phyloP scores from a whole-genome alignment of 2,329 filamentous ascomycete species.

The Botrytis byssoidea region DNA sequence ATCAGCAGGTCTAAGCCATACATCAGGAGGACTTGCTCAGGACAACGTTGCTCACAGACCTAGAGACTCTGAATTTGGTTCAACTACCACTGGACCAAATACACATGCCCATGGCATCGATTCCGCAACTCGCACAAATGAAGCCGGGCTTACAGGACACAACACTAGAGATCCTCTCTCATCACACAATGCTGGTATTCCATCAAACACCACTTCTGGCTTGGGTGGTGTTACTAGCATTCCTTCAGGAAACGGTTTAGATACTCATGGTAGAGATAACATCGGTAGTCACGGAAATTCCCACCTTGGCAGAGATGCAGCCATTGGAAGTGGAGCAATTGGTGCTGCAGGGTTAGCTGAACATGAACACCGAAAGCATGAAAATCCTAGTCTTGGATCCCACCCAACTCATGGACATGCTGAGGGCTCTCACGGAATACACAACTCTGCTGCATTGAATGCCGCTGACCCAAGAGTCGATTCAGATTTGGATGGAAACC shows the following conservation, averaged over 20 bases:
- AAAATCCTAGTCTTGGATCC: conserved; percentile 2
- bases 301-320: conserved; percentile 8
- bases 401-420: not conserved
- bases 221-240: not conserved
- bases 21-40: conserved; percentile 11
- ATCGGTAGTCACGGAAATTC: not conserved
- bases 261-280: conserved; percentile 13
- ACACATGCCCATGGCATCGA: conserved; percentile 11
- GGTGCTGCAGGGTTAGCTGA: conserved; percentile 13
- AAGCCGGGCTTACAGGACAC: conserved; percentile 3
- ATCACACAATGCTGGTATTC: not conserved
- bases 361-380: conserved; percentile 15
- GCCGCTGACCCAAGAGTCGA: conserved; percentile 35
- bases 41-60: not conserved
- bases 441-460: conserved; percentile 27
- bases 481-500: conserved; percentile 27
- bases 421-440: conserved; percentile 28
- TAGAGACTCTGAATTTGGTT: conserved; percentile 12
- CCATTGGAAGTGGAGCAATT: conserved; percentile 16
- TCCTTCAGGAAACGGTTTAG: not conserved
- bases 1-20: not conserved
- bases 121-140: not conserved
- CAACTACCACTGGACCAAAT: conserved; percentile 2
- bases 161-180: conserved; percentile 2
- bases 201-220: not conserved